phyloP scores from a whole-genome alignment of 768 basidiomycete species.

The Lyophyllum atratum region DNA sequence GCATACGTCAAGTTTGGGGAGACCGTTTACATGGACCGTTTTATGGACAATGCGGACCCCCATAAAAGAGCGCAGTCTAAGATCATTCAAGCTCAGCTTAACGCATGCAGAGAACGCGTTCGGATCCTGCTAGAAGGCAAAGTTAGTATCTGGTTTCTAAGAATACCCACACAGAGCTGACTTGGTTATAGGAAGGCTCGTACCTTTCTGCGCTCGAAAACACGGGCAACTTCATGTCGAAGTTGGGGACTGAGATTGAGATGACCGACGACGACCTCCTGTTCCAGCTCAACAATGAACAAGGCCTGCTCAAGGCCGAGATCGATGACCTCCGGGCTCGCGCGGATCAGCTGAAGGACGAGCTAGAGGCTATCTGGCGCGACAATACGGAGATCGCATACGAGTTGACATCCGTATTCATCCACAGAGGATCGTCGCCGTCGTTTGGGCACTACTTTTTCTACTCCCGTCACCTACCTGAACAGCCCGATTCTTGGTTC shows the following conservation, averaged over 20 bases:
- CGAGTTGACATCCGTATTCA: conserved; percentile 92
- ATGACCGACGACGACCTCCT: conserved; percentile 66
- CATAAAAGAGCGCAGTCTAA: conserved; percentile 74
- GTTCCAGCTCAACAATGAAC: conserved; percentile 53
- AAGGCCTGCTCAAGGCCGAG: conserved; percentile 51
- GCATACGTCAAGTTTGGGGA: conserved; percentile 92
- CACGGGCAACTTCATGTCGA: conserved; percentile 58
- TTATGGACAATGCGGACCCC: conserved; percentile 74
- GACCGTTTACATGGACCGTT: conserved; percentile 89
- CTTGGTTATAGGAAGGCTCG: conserved; percentile 54
- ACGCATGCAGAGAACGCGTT: conserved; percentile 63
- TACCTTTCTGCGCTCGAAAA: conserved; percentile 57
- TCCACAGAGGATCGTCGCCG: conserved; percentile 87
- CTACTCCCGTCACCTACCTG: conserved; percentile 86
- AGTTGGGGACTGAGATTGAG: conserved; percentile 41
- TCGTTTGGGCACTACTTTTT: conserved; percentile 96
- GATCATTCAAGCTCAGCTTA: conserved; percentile 67
- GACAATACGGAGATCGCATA: conserved; percentile 70
- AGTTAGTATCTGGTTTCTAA: conserved; percentile 38
- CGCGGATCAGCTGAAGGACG: conserved; percentile 57
- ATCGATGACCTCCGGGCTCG: conserved; percentile 55
- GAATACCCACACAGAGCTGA: neutral
- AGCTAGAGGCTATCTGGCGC: conserved; percentile 76
- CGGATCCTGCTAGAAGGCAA: conserved; percentile 71
- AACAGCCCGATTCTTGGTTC: conserved; percentile 84